phyloP scores from a whole-genome alignment of 441 rosid species.

The Euphorbia schlechtendalii region DNA sequence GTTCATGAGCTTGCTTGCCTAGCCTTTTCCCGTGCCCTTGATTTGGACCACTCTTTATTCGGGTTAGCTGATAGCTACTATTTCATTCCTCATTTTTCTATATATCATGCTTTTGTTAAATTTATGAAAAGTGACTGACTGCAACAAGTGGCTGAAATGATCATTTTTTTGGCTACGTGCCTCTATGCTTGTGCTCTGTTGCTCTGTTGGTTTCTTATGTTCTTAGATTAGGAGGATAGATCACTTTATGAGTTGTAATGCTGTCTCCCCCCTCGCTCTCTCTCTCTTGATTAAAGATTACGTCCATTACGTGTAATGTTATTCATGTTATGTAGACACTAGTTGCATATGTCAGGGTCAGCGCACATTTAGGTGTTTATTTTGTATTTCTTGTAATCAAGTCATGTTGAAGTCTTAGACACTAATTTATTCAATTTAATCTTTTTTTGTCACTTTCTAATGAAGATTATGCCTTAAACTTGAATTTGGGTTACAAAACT shows the following conservation, averaged over 20 bases:
- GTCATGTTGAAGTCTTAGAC: background rate
- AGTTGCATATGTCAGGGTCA: background rate
- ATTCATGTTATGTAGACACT: background rate
- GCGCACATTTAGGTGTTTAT: background rate
- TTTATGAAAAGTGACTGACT: background rate
- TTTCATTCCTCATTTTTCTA: background rate
- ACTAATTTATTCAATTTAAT: background rate
- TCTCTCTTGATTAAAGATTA: background rate
- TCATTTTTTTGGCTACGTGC: background rate
- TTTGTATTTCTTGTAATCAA: too few relatives aligned
- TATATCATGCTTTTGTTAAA: background rate
- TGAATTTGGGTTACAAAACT: background rate
- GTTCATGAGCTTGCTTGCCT: constrained; percentile 92
- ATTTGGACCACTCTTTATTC: constrained; percentile 59
- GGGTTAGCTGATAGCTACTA: constrained; percentile 36
- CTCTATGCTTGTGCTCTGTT: background rate
- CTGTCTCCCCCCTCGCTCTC: background rate
- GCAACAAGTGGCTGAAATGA: background rate
- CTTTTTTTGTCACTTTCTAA: background rate
- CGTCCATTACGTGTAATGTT: background rate
- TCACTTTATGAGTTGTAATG: background rate
- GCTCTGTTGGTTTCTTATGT: background rate
- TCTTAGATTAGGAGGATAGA: background rate
- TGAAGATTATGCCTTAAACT: background rate
- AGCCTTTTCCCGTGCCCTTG: constrained; percentile 83